Conservation (phyloP, 1,284 basidiomycete genomes). For the Tilletia indica region DNA sequence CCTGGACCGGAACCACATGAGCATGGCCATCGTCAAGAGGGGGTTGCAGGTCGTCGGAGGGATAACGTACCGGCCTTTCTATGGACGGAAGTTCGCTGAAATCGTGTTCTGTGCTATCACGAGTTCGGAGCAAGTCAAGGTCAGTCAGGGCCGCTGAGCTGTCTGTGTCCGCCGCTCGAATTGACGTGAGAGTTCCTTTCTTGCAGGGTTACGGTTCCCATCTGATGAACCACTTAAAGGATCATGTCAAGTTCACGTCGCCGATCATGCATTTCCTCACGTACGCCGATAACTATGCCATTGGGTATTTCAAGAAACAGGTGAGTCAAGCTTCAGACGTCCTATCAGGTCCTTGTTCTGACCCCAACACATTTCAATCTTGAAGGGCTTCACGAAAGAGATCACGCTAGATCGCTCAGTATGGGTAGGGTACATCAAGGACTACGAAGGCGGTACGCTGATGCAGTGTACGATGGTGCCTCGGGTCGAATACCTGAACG, state of each 20-base stretch:
- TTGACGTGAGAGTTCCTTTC: not conserved
- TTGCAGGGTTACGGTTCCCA: constrained; percentile 90
- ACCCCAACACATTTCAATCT: not conserved
- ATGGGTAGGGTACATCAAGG: constrained; percentile 99
- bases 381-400: constrained; percentile 85
- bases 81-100: constrained; percentile 90
- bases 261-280: constrained; percentile 91
- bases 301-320: constrained; percentile 98
- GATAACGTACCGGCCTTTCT: constrained; percentile 95
- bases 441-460: constrained; percentile 99
- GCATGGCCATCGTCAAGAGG: constrained; percentile 89
- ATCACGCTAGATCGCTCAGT: constrained; percentile 83
- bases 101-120: constrained; percentile 99
- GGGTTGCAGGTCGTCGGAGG: constrained; percentile 96
- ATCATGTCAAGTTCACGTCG: constrained; percentile 78
- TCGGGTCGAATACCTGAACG: constrained; percentile 84
- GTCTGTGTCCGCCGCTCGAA: not conserved
- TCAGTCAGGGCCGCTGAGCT: constrained; percentile 53
- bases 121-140: constrained; percentile 94
- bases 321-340: constrained; percentile 19
- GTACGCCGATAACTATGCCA: constrained; percentile 98
- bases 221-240: constrained; percentile 98
- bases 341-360: not conserved
- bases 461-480: constrained; percentile 95
- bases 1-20: constrained; percentile 85